Evolutionary conservation across 148 eudicot genomes (phyloP), one percentile per base, ranked within the genome.

Genomic region (Arbutus unedo): DNA sequence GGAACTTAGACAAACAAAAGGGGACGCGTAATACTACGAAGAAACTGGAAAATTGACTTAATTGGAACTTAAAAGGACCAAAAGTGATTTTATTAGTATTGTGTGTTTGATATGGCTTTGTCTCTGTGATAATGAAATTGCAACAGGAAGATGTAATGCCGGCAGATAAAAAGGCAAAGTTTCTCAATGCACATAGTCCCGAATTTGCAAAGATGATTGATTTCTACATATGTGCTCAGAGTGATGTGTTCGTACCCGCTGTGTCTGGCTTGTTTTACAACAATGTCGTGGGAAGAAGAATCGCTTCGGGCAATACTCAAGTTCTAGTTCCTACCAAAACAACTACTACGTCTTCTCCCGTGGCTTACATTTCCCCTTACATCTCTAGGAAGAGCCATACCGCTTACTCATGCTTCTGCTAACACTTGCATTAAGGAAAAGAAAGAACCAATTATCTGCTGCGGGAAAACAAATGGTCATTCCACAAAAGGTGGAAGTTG

Each of bases 321-420:
- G 57, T 88, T 8, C 16, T 72, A 31, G 84, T 81, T 48, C 90
- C 88, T 23, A 6, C 84, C n/a, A 48, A 62, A 45, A 23, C 9
- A n/a, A 31, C 62, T 31, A 21, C 79, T 8, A 19, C 45, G 5
- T n/a, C 82, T 8, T 55, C 77, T 48, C 83, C 80, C 0, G 60
- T 7, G 0, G 84, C 79, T 49, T 81, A 85, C 51, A 44, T 74
- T 15, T 85, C 88, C 38, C 82, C 82, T 13, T 88, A 80, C 38
- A 78, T 88, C 74, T 75, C 88, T 1, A 83, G 49, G 51, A 88
- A 73, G 50, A 88, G 41, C 66, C 88, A 88, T 47, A 50, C 57
- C 6, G 90, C 90, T 4, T 75, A 83, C 77, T 83, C 88, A 4
- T 88, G 90, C 77, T 88, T 83, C 66, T 88, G 90, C 73, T 85